phyloP scores from a whole-genome alignment of 2,329 filamentous ascomycete genomes.

The Chaetomiaceae sp. region DNA sequence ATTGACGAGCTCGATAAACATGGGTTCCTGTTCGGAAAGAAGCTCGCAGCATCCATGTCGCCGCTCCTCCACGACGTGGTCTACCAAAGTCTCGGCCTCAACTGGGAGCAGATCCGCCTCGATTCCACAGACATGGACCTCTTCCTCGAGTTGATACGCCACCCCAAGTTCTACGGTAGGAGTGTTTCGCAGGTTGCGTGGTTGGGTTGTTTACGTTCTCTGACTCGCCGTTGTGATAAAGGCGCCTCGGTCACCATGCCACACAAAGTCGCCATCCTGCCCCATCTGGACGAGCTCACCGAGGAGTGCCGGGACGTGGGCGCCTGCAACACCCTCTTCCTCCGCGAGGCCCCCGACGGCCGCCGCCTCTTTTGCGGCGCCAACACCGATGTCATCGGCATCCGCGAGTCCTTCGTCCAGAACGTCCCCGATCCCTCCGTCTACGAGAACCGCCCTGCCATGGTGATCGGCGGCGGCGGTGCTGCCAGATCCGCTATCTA shows the following conservation, averaged over 20 bases:
- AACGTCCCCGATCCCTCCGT: slow-evolving; percentile 42
- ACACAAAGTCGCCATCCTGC: slow-evolving; percentile 72
- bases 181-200: not conserved
- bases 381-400: slow-evolving; percentile 77
- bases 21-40: slow-evolving; percentile 55
- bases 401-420: slow-evolving; percentile 65
- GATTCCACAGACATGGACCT: slow-evolving; percentile 47
- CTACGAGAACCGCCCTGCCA: slow-evolving; percentile 58
- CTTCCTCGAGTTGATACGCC: slow-evolving; percentile 49
- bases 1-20: slow-evolving; percentile 38
- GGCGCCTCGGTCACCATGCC: slow-evolving; percentile 78
- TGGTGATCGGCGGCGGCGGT: slow-evolving; percentile 74
- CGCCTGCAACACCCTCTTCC: slow-evolving; percentile 75
- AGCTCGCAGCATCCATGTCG: slow-evolving; percentile 52
- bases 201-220: not conserved
- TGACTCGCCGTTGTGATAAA: slow-evolving; percentile 27
- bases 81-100: slow-evolving; percentile 46
- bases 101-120: slow-evolving; percentile 49
- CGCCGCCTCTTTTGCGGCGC: slow-evolving; percentile 60
- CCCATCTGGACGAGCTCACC: slow-evolving; percentile 68
- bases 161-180: slow-evolving; percentile 59
- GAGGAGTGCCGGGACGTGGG: slow-evolving; percentile 69
- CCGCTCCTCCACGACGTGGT: slow-evolving; percentile 52
- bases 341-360: slow-evolving; percentile 46
- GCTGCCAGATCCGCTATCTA: slow-evolving; percentile 76